Percentiles rank a stretch among this genome's conserved stretches.
phyloP scores from a whole-genome alignment of 2,329 filamentous ascomycete genomes.

The Pezicula radicicola region DNA sequence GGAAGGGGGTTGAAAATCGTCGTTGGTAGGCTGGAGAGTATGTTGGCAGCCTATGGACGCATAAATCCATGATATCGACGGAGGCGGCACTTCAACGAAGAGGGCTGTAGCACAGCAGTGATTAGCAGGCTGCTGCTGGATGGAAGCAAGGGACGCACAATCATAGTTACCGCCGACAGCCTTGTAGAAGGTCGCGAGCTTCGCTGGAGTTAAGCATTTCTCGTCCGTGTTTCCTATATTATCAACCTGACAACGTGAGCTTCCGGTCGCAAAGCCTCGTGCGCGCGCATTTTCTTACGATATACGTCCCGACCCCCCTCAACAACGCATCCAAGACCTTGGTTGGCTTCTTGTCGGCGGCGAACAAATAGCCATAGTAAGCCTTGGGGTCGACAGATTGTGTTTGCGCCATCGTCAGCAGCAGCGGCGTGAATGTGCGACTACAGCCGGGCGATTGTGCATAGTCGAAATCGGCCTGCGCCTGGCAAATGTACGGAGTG shows the following conservation, averaged over 20 bases:
- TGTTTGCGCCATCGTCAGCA: constrained; percentile 15
- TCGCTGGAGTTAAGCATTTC: constrained; percentile 57
- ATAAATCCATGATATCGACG: constrained; percentile 87
- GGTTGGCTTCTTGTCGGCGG: constrained; percentile 64
- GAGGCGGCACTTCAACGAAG: constrained; percentile 71
- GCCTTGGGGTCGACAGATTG: constrained; percentile 19
- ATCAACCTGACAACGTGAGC: constrained; percentile 41
- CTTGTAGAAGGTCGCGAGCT: constrained; percentile 75
- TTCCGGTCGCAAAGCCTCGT: neutral
- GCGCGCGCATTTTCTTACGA: constrained; percentile 50
- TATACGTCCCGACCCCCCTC: constrained; percentile 64
- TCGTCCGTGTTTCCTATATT: constrained; percentile 56
- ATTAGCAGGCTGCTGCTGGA: constrained; percentile 1
- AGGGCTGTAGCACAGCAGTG: constrained; percentile 46
- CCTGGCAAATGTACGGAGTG: no score
- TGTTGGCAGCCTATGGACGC: constrained; percentile 89
- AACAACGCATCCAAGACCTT: constrained; percentile 65
- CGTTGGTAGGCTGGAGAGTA: constrained; percentile 69
- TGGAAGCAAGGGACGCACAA: constrained; percentile 33
- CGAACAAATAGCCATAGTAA: constrained; percentile 66
- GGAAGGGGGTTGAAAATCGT: constrained; percentile 70
- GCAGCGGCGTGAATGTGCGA: constrained; percentile 2
- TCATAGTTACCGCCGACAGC: constrained; percentile 75
- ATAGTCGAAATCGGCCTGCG: constrained; percentile 6
- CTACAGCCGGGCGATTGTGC: constrained; percentile 5